Evolutionary conservation across 441 rosid species (phyloP), one percentile per base, ranked within the genome.

Genomic region (Pelargonium australe): DNA sequence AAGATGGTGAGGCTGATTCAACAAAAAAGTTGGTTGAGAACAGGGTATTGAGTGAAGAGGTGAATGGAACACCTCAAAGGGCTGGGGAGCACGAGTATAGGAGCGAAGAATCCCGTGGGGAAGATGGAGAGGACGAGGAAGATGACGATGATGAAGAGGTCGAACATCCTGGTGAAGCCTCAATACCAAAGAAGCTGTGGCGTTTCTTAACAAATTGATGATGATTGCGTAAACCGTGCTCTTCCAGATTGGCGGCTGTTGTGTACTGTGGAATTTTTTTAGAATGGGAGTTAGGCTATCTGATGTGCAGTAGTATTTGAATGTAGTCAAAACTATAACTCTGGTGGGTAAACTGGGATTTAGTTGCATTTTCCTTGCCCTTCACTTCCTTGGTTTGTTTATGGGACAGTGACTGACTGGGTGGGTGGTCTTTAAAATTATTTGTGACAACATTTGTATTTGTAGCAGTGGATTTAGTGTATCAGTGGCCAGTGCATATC

Each of bases 131-230:
- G 66, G 85, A 68, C 12, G 81, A 77, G 20, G 89, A 76, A 0
- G 89, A 77, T 10, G 84, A 83, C 6, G 88, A 85, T 7, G 88
- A 83, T 31, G 87, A 84, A 6, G 95, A 88, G 64, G 58, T 67
- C 6, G 83, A 80, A 78, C 97, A 85, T 76, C 97, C 95, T 0
- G 96, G 97, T 28, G 90, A 95, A 76, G 87, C 10, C 61, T 95
- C 99, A 1, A 76, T 91, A 1, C 87, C 92, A 63, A 90, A 89
- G 87, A 95, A 92, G 87, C 84, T 95, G 0, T 92, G 97, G 97
- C 90, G 82, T 37, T 92, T 92, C 80, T 80, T 95, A 80, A 87
- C 97, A 40, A 89, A 92, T 8, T 94, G 70, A 84, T 34, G 67
- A 11, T 55, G 55, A 0, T 40, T 40, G 44, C 44, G 10, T 5